Conservation (phyloP, 208 protist genomes). For the Acanthamoeba lenticulata region DNA sequence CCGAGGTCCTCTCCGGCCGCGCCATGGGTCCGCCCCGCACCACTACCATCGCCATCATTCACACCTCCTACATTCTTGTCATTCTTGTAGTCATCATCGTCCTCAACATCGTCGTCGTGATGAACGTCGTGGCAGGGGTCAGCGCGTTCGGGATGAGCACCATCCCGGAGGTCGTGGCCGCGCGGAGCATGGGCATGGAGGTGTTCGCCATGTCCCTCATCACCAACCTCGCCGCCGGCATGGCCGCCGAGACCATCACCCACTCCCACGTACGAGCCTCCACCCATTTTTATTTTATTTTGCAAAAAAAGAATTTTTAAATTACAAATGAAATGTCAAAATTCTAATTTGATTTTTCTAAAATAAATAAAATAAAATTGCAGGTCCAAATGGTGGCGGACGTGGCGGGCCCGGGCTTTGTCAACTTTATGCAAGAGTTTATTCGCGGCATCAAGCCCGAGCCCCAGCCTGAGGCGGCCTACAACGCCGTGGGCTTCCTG, state of each 20-base stretch:
- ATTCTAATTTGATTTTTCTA: no score
- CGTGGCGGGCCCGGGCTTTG: constrained; percentile 53
- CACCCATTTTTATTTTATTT: no score
- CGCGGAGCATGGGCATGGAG: constrained; percentile 61
- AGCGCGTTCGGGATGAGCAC: constrained; percentile 76
- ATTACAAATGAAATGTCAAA: no score
- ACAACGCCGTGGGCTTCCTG: constrained; percentile 23
- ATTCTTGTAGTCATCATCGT: background rate
- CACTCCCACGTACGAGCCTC: constrained; percentile 27
- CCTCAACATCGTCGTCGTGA: background rate
- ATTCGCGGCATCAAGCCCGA: background rate
- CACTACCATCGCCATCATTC: background rate
- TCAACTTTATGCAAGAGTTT: constrained; percentile 69
- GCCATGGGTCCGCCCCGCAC: background rate
- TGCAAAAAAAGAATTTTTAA: background rate
- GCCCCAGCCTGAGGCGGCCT: background rate
- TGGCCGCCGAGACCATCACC: constrained; percentile 65
- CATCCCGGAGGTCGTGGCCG: constrained; percentile 64
- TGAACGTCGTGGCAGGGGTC: background rate
- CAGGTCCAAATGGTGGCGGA: constrained; percentile 60
- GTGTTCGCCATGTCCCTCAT: constrained; percentile 74
- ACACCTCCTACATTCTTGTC: background rate
- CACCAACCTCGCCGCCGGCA: constrained; percentile 75
- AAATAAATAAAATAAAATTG: no score
- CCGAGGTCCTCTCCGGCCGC: constrained; percentile 64